A percentile compares a stretch with the other conserved stretches of the same genome.
phyloP scores from a whole-genome alignment of 2,329 filamentous ascomycete species.

The Orbilia oligospora region DNA sequence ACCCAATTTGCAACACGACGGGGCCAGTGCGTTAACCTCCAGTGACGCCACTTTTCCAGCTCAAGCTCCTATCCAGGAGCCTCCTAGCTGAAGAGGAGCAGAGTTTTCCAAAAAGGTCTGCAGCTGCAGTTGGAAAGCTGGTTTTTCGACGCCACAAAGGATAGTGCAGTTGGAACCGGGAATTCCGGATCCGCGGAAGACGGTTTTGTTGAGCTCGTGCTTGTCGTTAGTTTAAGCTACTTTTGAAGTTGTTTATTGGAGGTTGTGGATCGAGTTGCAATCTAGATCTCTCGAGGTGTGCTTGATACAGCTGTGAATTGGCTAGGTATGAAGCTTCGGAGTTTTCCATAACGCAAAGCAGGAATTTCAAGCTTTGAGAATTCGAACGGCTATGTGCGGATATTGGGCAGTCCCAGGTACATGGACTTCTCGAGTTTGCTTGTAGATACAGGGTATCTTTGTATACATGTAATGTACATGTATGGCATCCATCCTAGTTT shows the following conservation, averaged over 20 bases:
- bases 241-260: conserved; percentile 26
- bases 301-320: neutral
- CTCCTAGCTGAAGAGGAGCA: conserved; percentile 5
- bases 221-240: conserved; percentile 31
- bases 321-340: neutral
- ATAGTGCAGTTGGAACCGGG: neutral
- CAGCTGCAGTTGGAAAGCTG: neutral
- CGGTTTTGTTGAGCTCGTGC: conserved; percentile 14
- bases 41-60: conserved; percentile 10
- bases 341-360: conserved; percentile 11
- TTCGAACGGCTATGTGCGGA: neutral
- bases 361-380: conserved; percentile 5
- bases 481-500: neutral
- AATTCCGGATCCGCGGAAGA: conserved; percentile 14
- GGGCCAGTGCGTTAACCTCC: conserved; percentile 20
- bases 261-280: conserved; percentile 4
- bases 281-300: conserved; percentile 10
- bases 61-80: conserved; percentile 8
- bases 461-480: neutral
- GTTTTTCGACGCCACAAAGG: conserved; percentile 19
- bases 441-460: neutral
- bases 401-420: neutral
- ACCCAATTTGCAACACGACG: conserved; percentile 18
- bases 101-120: neutral
- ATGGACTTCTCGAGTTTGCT: neutral